A percentile compares a stretch with the other conserved stretches of the same genome.
Evolutionary conservation across 2,329 filamentous ascomycete species (phyloP).

Genomic region (Stachybotrys chartarum): DNA sequence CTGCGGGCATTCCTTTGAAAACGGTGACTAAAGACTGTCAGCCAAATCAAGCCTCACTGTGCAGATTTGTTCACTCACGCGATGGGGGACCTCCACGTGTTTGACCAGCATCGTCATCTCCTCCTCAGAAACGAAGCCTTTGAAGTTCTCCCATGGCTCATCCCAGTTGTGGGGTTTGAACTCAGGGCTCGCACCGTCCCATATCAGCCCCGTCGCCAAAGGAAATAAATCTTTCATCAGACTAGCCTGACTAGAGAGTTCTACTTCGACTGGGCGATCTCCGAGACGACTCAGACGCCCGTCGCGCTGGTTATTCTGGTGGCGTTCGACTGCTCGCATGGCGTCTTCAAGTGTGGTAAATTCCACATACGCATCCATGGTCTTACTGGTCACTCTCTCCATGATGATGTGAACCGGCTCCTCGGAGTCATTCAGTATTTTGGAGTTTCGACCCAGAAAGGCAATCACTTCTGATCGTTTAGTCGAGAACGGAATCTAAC

Average conservation of each 20-base stretch:
- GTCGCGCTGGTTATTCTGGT: conserved; percentile 28
- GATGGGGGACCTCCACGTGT: conserved; percentile 53
- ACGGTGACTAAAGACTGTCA: conserved; percentile 41
- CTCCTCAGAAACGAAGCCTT: conserved; percentile 53
- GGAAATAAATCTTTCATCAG: conserved; percentile 60
- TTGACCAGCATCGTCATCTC: conserved; percentile 58
- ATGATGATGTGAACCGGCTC: conserved; percentile 58
- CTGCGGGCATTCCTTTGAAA: conserved; percentile 53
- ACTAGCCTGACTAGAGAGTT: conserved; percentile 46
- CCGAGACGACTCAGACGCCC: conserved; percentile 45
- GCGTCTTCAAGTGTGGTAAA: conserved; percentile 47
- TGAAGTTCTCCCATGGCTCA: conserved; percentile 46
- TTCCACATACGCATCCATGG: conserved; percentile 54
- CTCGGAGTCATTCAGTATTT: conserved; percentile 43
- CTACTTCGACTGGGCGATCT: conserved; percentile 48
- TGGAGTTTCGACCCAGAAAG: conserved; percentile 51
- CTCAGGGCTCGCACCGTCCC: conserved; percentile 41
- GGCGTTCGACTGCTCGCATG: conserved; percentile 41
- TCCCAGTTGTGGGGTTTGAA: conserved; percentile 22
- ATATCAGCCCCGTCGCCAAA: conserved; percentile 46
- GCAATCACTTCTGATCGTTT: conserved; percentile 48
- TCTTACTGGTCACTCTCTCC: conserved; percentile 56
- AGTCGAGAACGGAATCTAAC: conserved; percentile 49
- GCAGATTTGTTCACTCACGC: conserved; percentile 37
- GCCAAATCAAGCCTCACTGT: not conserved